Evolutionary conservation across 75 land plant species (phyloP), one percentile per base, ranked within the genome.

Genomic region (Ceratopteris richardii): DNA sequence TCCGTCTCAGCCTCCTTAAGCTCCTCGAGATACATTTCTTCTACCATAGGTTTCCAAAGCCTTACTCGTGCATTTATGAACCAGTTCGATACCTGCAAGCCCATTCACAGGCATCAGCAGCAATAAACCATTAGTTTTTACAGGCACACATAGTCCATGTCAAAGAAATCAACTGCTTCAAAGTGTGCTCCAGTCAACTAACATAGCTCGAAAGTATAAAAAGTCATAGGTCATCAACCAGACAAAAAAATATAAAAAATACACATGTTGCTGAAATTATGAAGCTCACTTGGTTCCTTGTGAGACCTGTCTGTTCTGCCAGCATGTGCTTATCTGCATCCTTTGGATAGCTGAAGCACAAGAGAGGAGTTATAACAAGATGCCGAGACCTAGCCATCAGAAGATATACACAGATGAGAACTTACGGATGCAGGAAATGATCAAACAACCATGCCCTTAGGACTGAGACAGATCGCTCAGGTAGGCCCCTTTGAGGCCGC

Each of bases 11-110:
- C 47, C 1, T 68, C 69, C 70, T 31, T 72, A 33, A 17, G 66
- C 58, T 48, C 58, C 43, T 87, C 92, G 18, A 70, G 21, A 48
- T 79, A 87, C 92, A 87, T 87, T 58, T 82, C 85, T 44, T 87
- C 92, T 0, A 87, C 80, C 87, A 87, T 72, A n/a, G 92, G 92
- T 40, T 87, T 87, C 88, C 92, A 87, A 28, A 87, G 73, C 13
- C 88, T 78, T 37, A 87, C 92, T 12, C 92, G 79, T 5, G 92
- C 92, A 63, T 87, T 87, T 46, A 87, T 87, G 31, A 87, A 87
- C 92, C 88, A 84, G 54, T 87, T 87, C 7, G 92, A 87, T 17
- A 87, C 92, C 92, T 87, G 74, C 29, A 31, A 3, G 18, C 16
- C 29, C 3, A 33, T 33, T 4, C 37, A 33, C 9, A 3, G 9